A percentile compares a stretch with the other conserved stretches of the same genome.
phyloP scores from a whole-genome alignment of 345 rosid species.

The Acer campestre region DNA sequence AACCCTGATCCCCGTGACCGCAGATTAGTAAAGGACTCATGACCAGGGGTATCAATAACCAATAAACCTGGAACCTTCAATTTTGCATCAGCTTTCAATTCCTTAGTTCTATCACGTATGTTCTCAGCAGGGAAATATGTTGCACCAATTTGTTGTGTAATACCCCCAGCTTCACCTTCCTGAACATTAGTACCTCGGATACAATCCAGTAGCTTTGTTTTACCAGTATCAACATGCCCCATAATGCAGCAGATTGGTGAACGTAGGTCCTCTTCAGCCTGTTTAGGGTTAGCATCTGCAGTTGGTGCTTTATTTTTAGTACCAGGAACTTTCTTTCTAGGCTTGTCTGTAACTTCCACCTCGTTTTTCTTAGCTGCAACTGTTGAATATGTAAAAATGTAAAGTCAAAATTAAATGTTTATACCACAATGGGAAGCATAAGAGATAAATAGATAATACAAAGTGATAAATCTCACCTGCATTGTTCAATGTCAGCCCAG shows the following conservation, averaged over 20 bases:
- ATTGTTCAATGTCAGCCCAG: slow-evolving; percentile 24
- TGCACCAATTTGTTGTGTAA: slow-evolving; percentile 98
- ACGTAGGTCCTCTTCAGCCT: slow-evolving; percentile 66
- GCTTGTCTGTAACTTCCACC: slow-evolving; percentile 38
- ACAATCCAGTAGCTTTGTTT: slow-evolving; percentile 93
- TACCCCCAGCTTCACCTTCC: slow-evolving; percentile 99
- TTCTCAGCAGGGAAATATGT: slow-evolving; percentile 93
- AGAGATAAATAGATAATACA: background rate
- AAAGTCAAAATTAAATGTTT: slow-evolving; percentile 11
- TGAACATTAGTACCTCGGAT: slow-evolving; percentile 97
- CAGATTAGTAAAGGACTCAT: slow-evolving; percentile 85
- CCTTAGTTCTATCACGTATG: slow-evolving; percentile 93
- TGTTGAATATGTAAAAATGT: slow-evolving; percentile 15
- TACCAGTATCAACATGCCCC: slow-evolving; percentile 99
- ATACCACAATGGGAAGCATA: background rate
- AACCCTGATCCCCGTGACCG: slow-evolving; percentile 92
- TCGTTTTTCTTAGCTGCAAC: slow-evolving; percentile 36
- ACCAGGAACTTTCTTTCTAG: slow-evolving; percentile 37
- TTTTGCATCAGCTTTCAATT: slow-evolving; percentile 89
- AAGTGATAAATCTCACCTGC: slow-evolving; percentile 41
- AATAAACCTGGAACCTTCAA: slow-evolving; percentile 91
- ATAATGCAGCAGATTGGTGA: slow-evolving; percentile 96
- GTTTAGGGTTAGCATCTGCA: slow-evolving; percentile 35
- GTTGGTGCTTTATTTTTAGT: slow-evolving; percentile 38
- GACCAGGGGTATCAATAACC: slow-evolving; percentile 99